Base-by-base conservation (phyloP, 768 basidiomycete species). In the Lyophyllum decastes region DNA sequence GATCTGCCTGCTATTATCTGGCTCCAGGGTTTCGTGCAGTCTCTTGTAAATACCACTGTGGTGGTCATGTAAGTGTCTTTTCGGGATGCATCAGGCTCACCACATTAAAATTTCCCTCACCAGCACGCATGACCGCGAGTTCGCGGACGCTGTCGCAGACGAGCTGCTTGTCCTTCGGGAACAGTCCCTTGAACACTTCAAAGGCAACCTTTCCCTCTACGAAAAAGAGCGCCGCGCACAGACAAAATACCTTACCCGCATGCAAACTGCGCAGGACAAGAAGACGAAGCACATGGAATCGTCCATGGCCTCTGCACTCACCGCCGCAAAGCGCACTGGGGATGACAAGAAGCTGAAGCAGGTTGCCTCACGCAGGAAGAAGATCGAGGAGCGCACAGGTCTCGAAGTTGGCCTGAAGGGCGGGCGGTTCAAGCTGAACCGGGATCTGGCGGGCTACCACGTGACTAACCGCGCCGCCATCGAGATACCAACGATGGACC, bases 101-200 rank as follows among this genome's bases (percentile, higher is more conserved):
- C 27, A 14, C 24, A 4, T 21, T 30, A 27, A 47, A 5, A 26
- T 34, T 21, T 17, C 16, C 25, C 34, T 25, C 19, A 24, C 11
- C 26, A 67, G 66, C 24, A 82, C 87, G 0, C 88, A 89, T 62
- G 88, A 89, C 66, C 82, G 83, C 43, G 79, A 77, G 21, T 89
- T 90, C 63, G 71, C 85, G 25, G 79, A 87, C 60, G 70, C 74
- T 7, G 79, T 88, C 27, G 81, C 82, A 2, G 82, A 88, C 14
- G 84, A 88, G 63, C 80, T 82, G 0, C 79, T 89, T 30, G 75
- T 83, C n/a, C 75, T 90, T 38, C 78, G 85, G 4, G 72, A 84
- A 47, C 73, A 77, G 55, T 74, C 68, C 10, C 72, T 90, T 2
- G 69, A 70, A 17, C 83, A 87, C 50, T 87, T 83, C 66, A 75